Evolutionary conservation across 2,329 filamentous ascomycete genomes (phyloP).

Genomic region (Celoporthe dispersa): DNA sequence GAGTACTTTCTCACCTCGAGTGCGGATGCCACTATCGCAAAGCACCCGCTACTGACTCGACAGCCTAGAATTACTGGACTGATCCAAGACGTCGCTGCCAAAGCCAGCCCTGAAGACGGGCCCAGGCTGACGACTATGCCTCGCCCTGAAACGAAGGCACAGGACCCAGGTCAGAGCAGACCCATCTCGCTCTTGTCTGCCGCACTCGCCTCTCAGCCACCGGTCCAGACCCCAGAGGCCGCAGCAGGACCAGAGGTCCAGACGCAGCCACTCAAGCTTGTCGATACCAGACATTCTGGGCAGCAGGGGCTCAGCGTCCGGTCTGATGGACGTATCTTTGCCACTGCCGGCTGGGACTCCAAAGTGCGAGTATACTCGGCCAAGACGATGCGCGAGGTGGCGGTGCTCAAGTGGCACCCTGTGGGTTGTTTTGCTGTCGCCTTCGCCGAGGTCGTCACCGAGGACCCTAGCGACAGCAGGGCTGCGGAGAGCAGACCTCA

Average conservation of each 20-base stretch:
- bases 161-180: conserved; percentile 28
- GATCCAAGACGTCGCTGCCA: conserved; percentile 28
- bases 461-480: conserved; percentile 4
- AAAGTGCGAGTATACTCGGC: conserved; percentile 79
- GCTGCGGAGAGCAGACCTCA: conserved; percentile 7
- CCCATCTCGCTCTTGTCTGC: conserved; percentile 23
- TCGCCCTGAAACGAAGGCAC: not conserved
- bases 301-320: conserved; percentile 82
- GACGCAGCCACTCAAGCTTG: conserved; percentile 58
- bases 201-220: conserved; percentile 16
- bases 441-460: conserved; percentile 60
- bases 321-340: conserved; percentile 80
- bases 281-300: conserved; percentile 86
- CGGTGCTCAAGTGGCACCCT: conserved; percentile 92
- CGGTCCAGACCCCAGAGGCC: conserved; percentile 24
- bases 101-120: not conserved
- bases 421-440: conserved; percentile 82
- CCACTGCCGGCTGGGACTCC: conserved; percentile 91
- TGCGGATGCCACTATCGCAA: conserved; percentile 79
- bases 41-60: conserved; percentile 66
- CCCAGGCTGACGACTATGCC: conserved; percentile 10
- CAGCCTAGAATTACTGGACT: conserved; percentile 17
- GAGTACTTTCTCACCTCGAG: conserved; percentile 77
- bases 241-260: conserved; percentile 28
- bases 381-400: conserved; percentile 82